A percentile compares a stretch with the other conserved stretches of the same genome.
phyloP scores from a whole-genome alignment of 148 eudicot species.

The Drosera capensis region DNA sequence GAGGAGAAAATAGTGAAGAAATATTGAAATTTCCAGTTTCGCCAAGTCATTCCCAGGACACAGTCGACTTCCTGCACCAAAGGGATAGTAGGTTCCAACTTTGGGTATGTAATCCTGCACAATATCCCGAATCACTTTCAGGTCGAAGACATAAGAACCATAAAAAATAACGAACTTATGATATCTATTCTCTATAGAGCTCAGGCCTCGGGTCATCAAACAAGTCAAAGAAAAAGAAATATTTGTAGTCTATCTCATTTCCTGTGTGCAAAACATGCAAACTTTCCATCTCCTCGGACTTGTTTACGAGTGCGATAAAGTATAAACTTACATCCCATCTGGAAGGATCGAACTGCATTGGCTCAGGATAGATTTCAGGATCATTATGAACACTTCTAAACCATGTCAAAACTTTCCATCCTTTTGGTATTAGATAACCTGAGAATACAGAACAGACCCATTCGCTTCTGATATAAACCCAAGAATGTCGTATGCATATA shows the following conservation, averaged over 20 bases:
- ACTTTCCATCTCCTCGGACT: too few species aligned
- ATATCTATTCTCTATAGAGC: too few species aligned
- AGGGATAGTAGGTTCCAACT: constrained; percentile 71
- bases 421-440: constrained; percentile 82
- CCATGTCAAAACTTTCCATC: constrained; percentile 85
- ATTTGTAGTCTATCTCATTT: too few species aligned
- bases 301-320: not conserved
- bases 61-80: constrained; percentile 63
- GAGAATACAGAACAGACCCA: constrained; percentile 7
- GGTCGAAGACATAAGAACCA: too few species aligned
- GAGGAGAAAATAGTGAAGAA: constrained; percentile 79
- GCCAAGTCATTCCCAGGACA: constrained; percentile 99
- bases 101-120: constrained; percentile 43
- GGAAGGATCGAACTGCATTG: constrained; percentile 55
- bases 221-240: too few species aligned
- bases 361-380: constrained; percentile 51
- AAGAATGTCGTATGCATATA: not conserved
- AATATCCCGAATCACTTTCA: too few species aligned
- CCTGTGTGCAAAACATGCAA: too few species aligned
- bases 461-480: not conserved
- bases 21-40: constrained; percentile 73
- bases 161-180: too few species aligned
- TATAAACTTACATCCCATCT: constrained; percentile 85
- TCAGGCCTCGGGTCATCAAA: too few species aligned
- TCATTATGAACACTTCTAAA: constrained; percentile 59